These are phyloP conservation scores for Cyamopsis tetragonoloba DNA, from an alignment of 306 rosid genomes.

Conservation along the genomic window DNA sequence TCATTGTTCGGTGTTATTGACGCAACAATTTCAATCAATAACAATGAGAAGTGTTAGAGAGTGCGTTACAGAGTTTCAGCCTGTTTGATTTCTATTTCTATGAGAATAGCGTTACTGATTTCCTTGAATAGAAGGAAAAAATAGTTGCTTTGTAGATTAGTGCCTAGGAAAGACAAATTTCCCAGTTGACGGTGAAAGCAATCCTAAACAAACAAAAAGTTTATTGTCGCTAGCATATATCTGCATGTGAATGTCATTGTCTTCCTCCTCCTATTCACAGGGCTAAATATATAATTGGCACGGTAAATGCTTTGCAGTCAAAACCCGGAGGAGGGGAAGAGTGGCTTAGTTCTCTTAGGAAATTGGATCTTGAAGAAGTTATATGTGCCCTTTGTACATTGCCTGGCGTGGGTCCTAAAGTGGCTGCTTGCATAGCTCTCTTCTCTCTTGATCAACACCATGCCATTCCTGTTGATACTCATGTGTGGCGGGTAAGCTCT, in stretches of 20 bases:
- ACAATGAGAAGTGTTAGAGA: no score
- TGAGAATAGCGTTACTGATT: no score
- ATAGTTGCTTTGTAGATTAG: no score
- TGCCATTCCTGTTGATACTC: conserved; percentile 95
- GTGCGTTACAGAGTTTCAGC: no score
- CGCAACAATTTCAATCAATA: no score
- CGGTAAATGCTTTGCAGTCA: conserved; percentile 59
- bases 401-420: conserved; percentile 97
- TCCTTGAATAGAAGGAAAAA: no score
- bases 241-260: not conserved
- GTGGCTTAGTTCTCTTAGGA: conserved; percentile 81
- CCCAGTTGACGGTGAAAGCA: no score
- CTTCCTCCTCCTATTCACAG: conserved; percentile 45
- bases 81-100: no score
- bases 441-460: conserved; percentile 96
- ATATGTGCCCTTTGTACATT: conserved; percentile 57
- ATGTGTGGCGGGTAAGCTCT: conserved; percentile 78
- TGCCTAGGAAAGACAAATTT: no score
- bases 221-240: no score
- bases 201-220: no score
- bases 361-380: conserved; percentile 56
- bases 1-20: no score
- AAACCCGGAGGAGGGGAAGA: conserved; percentile 77
- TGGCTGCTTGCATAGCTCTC: conserved; percentile 93
- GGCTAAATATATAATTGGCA: conserved; percentile 75